Base-by-base conservation (phyloP, 176 grass and related monocot genomes). In the Eragrostis curvula region DNA sequence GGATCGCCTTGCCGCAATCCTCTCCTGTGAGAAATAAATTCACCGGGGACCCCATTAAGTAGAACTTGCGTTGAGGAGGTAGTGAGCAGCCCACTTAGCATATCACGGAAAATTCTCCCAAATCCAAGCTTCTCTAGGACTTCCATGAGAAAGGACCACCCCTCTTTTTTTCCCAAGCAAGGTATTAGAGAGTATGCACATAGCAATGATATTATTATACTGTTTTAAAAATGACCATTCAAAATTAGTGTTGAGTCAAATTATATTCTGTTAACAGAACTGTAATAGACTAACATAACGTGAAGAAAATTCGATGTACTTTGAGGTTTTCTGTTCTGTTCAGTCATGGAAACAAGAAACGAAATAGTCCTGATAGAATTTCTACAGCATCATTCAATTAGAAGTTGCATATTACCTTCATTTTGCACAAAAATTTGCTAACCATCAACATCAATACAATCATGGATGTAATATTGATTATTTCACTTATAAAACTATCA, bases 401-500 rank as follows among this genome's bases (percentile, higher is more conserved):
- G 20, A 2, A 4, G 32, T 36, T 36, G 32, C 32, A 36, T 36
- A 36, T 4, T 36, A 36, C 32, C 32, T 36, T 4, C 32, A 36
- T 36, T 36, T 36, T 36, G 32, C 32, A 36, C 32, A 36, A n/a
- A n/a, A n/a, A 36, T 36, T 36, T 36, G 32, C 32, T 36, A 36
- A 36, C 4, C 32, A 36, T 2, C 4, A 2, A 36, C 32, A 36
- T 36, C 32, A 36, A 36, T 36, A 36, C 32, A 2, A 36, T 2
- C 32, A 36, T 36, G 32, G 2, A 36, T 2, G 32, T 36, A 36
- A 0, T 48, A 8, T 41, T 27, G 30, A 5, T 11, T 14, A 6
- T 62, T 48, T 61, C 39, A 16, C 3, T 59, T 72, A 14, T 46
- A 69, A 77, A 16, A 24, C 18, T 78, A 68, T 74, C 44, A 52